Conservation (phyloP, 2,329 filamentous ascomycete genomes). For the Pseudogymnoascus sp. region DNA sequence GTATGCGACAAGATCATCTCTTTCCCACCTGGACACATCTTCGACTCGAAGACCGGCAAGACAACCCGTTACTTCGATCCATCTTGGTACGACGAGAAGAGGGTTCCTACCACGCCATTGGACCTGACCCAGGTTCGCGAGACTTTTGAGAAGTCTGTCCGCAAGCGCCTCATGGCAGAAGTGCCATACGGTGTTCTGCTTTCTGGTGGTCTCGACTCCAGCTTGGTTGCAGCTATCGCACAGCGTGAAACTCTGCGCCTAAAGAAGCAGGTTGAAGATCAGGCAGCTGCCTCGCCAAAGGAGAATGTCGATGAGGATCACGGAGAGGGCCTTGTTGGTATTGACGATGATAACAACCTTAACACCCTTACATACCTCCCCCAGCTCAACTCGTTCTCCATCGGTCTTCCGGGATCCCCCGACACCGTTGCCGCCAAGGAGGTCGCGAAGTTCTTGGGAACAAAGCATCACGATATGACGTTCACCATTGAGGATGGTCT, state of each 20-base stretch:
- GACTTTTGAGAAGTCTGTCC: slow-evolving; percentile 80
- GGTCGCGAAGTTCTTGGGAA: slow-evolving; percentile 93
- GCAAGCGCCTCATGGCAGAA: slow-evolving; percentile 97
- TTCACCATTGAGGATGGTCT: slow-evolving; percentile 97
- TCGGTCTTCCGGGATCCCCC: slow-evolving; percentile 85
- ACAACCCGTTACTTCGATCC: slow-evolving; percentile 86
- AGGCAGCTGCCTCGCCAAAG: slow-evolving; percentile 37
- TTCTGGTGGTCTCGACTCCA: slow-evolving; percentile 92
- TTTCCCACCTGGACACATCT: slow-evolving; percentile 93
- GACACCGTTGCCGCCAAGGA: slow-evolving; percentile 87
- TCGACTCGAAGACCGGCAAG: slow-evolving; percentile 83
- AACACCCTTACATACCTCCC: slow-evolving; percentile 86
- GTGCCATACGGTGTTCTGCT: slow-evolving; percentile 94
- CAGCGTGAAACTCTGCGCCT: slow-evolving; percentile 82
- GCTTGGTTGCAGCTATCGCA: slow-evolving; percentile 87
- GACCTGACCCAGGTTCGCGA: slow-evolving; percentile 76
- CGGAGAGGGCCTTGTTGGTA: slow-evolving; percentile 74
- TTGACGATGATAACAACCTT: slow-evolving; percentile 85
- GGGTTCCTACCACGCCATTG: slow-evolving; percentile 69
- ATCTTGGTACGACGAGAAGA: slow-evolving; percentile 79
- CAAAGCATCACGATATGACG: slow-evolving; percentile 95
- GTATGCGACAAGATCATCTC: slow-evolving; percentile 93
- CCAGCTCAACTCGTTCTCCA: slow-evolving; percentile 97
- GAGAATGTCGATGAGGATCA: slow-evolving; percentile 48
- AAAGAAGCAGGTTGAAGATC: slow-evolving; percentile 51